Percentiles rank a stretch among this genome's conserved stretches.
Conservation (phyloP, 805 yeast genomes). For the Cyberlindnera mississippiensis region DNA sequence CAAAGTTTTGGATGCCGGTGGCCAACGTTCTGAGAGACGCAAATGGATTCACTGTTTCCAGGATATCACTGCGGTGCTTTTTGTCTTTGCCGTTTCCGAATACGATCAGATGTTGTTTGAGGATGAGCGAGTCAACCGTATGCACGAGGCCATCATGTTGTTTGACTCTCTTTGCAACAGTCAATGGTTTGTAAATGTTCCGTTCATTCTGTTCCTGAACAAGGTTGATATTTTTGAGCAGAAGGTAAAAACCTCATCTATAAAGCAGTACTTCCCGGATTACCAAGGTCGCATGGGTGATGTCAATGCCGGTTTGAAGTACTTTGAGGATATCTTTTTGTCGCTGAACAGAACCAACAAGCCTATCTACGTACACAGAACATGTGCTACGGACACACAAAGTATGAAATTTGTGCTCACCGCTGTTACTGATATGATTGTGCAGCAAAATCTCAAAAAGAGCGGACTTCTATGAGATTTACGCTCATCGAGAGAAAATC, state of each 20-base stretch:
- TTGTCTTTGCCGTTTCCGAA: conserved; percentile 86
- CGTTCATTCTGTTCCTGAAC: conserved; percentile 85
- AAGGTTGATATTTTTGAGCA: conserved; percentile 78
- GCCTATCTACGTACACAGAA: conserved; percentile 86
- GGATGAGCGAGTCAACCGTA: conserved; percentile 82
- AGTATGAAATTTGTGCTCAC: conserved; percentile 87
- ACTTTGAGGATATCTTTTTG: conserved; percentile 65
- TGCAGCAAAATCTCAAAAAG: conserved; percentile 74
- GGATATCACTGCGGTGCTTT: conserved; percentile 80
- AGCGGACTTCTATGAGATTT: conserved; percentile 50
- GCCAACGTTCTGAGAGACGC: conserved; percentile 85
- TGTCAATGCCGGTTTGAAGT: conserved; percentile 62
- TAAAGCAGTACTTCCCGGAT: conserved; percentile 73
- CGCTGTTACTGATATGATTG: conserved; percentile 89
- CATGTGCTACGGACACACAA: conserved; percentile 92
- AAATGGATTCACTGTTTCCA: conserved; percentile 96
- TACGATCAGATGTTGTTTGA: conserved; percentile 91
- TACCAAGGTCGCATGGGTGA: conserved; percentile 64
- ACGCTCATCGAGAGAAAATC: no score
- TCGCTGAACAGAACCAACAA: conserved; percentile 56
- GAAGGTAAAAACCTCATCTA: conserved; percentile 63
- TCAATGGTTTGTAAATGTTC: conserved; percentile 78
- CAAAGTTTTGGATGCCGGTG: conserved; percentile 92
- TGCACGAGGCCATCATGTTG: conserved; percentile 83
- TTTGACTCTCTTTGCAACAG: conserved; percentile 84